Evolutionary conservation across 2,329 filamentous ascomycete genomes (phyloP).

Genomic region (Plectosphaerella cucumerina): DNA sequence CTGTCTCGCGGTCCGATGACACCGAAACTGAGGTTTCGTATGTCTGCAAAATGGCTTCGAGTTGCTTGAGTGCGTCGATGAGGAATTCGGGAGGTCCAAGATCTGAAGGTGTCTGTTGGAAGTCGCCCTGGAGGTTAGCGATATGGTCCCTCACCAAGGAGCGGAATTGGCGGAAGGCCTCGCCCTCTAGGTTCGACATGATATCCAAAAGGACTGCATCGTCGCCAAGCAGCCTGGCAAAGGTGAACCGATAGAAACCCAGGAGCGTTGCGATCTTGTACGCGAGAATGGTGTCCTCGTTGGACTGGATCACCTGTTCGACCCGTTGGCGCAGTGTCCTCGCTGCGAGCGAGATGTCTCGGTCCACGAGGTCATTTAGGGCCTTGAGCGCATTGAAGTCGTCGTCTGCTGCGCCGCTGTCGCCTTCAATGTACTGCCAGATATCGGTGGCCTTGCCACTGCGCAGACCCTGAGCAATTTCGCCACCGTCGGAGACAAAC

Average conservation of each 20-base stretch:
- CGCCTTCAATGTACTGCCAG: constrained; percentile 66
- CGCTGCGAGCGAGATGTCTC: constrained; percentile 76
- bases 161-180: constrained; percentile 78
- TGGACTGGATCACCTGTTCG: constrained; percentile 87
- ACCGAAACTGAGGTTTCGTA: constrained; percentile 76
- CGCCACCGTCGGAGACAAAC: constrained; percentile 86
- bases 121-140: constrained; percentile 67
- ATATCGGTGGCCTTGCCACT: constrained; percentile 77
- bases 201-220: constrained; percentile 67
- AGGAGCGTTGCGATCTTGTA: constrained; percentile 90
- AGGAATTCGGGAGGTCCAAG: constrained; percentile 77
- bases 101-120: constrained; percentile 66
- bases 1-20: constrained; percentile 54
- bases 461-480: constrained; percentile 78
- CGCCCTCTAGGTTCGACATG: constrained; percentile 65
- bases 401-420: constrained; percentile 44
- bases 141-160: constrained; percentile 77
- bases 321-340: constrained; percentile 83
- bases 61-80: constrained; percentile 71
- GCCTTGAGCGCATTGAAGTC: constrained; percentile 78
- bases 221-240: constrained; percentile 70
- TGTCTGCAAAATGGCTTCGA: constrained; percentile 76
- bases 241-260: constrained; percentile 83
- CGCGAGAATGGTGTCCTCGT: constrained; percentile 82
- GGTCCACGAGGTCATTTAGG: constrained; percentile 80